Evolutionary conservation across 2,329 filamentous ascomycete genomes (phyloP), one percentile per base, ranked within the genome.

Genomic region (Aaosphaeria pasadenensis): DNA sequence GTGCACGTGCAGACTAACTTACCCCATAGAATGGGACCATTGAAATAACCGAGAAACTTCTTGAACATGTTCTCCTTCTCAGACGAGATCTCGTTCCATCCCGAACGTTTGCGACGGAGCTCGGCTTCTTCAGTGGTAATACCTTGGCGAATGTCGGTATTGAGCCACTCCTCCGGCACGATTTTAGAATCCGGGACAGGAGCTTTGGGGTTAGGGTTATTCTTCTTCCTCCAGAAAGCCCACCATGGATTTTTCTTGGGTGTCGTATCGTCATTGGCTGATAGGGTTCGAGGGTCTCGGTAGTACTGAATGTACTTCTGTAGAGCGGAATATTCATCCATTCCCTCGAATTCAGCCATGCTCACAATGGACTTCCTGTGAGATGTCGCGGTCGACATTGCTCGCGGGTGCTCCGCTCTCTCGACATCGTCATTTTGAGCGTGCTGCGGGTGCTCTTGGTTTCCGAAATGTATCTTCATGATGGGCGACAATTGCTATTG

Each of bases 41-140:
- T 83, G 80, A 89, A 89, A 76, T 86, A 89, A 67, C 82, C 79
- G 59, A 89, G 73, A 75, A 89, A 89, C 75, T 89, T 85, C 67
- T 86, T 69, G 69, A 88, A 79, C 76, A 88, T 75, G 76, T 88
- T 89, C 74, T 85, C 83, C 78, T 88, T 88, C 76, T 89, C 86
- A 31, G 84, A 82, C 30, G 79, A 77, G 68, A 89, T 76, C 70
- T 89, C 86, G 75, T 89, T 89, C 75, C 73, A 88, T 52, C 86
- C 86, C 57, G 77, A 78, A 61, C 79, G 79, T 74, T 82, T 87
- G 59, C 86, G 78, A 61, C 86, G 81, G 44, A 64, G 62, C 63
- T 88, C 85, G 46, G 87, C 80, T 51, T 87, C 83, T 52, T 66
- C 55, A 47, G 70, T 66, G 50, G 74, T 75, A 49, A 89, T 77